Conservation (phyloP, 2,329 filamentous ascomycete species). For the Acephala macrosclerotiorum region DNA sequence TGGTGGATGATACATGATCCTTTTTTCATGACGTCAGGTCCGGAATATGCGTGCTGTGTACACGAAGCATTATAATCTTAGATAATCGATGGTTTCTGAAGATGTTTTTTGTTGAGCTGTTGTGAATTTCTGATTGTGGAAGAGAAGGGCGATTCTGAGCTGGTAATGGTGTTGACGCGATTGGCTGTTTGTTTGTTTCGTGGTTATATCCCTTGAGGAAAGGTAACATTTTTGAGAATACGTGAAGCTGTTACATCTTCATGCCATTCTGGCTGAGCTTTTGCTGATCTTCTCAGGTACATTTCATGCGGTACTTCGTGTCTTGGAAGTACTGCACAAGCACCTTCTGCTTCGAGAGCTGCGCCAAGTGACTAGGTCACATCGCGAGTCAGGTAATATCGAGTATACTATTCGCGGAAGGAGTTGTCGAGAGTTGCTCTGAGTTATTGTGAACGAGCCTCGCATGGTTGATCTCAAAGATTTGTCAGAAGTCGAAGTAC, state of each 20-base stretch:
- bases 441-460: too few relatives aligned
- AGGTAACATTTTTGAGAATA: background rate
- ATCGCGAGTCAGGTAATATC: background rate
- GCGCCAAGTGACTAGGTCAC: background rate
- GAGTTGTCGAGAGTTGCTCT: too few relatives aligned
- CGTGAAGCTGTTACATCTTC: background rate
- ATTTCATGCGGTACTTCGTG: background rate
- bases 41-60: slow-evolving; percentile 1
- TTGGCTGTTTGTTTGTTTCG: background rate
- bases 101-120: background rate
- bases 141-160: background rate
- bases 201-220: background rate
- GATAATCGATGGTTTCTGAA: slow-evolving; percentile 19
- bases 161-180: background rate
- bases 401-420: background rate
- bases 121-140: background rate
- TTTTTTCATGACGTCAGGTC: background rate
- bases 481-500: too few relatives aligned
- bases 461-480: too few relatives aligned
- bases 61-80: slow-evolving; percentile 22
- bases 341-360: background rate
- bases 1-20: background rate
- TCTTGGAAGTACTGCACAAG: background rate
- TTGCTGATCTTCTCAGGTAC: background rate
- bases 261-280: background rate